A percentile compares a stretch with the other conserved stretches of the same genome.
Evolutionary conservation across 2,329 filamentous ascomycete species (phyloP).

Genomic region (Phaeosphaeriaceae sp.): DNA sequence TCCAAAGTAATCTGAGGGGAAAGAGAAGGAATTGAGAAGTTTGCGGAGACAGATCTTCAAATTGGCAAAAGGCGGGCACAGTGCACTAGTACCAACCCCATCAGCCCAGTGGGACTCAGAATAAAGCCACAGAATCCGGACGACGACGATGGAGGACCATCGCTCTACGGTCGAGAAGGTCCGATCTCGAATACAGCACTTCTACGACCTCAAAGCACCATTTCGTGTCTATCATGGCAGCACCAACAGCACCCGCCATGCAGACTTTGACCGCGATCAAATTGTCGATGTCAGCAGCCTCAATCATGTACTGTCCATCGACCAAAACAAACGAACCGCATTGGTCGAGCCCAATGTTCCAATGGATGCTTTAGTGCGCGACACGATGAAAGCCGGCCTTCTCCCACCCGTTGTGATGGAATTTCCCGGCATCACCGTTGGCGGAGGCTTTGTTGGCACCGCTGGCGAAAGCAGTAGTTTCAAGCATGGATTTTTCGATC

Average conservation of each 20-base stretch:
- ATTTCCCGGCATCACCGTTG: conserved; percentile 73
- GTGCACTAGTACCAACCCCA: background rate
- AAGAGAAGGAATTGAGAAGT: background rate
- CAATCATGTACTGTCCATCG: conserved; percentile 66
- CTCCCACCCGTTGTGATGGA: conserved; percentile 74
- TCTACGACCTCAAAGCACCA: conserved; percentile 33
- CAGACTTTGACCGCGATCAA: conserved; percentile 40
- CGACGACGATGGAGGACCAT: conserved; percentile 29
- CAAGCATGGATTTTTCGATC: conserved; percentile 70
- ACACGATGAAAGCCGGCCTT: conserved; percentile 61
- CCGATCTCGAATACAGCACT: conserved; percentile 28
- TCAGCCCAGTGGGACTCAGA: background rate
- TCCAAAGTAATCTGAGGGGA: background rate
- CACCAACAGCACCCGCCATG: conserved; percentile 74
- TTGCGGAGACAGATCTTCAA: background rate
- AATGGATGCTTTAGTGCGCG: conserved; percentile 69
- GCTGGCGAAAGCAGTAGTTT: conserved; percentile 73
- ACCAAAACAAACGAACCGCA: conserved; percentile 60
- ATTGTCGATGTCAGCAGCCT: conserved; percentile 71
- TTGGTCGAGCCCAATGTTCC: conserved; percentile 73
- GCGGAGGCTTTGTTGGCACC: conserved; percentile 71
- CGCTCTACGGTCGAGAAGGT: conserved; percentile 29
- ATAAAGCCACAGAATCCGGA: background rate
- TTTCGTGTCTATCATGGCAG: conserved; percentile 71
- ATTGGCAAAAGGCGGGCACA: background rate